phyloP scores from a whole-genome alignment of 2,329 filamentous ascomycete genomes.

The Trichophyton mentagrophytes region DNA sequence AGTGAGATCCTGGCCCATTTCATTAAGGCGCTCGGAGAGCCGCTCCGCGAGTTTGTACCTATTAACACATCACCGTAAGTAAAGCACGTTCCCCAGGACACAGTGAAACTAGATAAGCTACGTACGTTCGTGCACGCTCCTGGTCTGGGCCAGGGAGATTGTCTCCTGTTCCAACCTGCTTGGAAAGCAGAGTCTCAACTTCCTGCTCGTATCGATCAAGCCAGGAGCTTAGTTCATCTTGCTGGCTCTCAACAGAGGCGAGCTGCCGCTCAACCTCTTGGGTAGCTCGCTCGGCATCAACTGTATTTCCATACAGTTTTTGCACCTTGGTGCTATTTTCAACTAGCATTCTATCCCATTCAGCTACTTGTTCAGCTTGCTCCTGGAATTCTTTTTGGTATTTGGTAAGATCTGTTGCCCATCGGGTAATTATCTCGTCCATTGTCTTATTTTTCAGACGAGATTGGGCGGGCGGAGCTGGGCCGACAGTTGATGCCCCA shows the following conservation, averaged over 20 bases:
- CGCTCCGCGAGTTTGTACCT: slow-evolving; percentile 86
- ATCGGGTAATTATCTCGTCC: slow-evolving; percentile 95
- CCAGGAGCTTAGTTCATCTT: slow-evolving; percentile 78
- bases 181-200: slow-evolving; percentile 74
- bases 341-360: slow-evolving; percentile 84
- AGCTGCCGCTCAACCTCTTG: slow-evolving; percentile 90
- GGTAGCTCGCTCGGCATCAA: slow-evolving; percentile 85
- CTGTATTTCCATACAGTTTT: slow-evolving; percentile 80
- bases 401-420: slow-evolving; percentile 88
- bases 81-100: not conserved
- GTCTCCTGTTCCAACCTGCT: slow-evolving; percentile 63
- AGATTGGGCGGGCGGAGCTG: slow-evolving; percentile 65
- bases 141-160: slow-evolving; percentile 78
- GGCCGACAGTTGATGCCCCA: slow-evolving; percentile 65
- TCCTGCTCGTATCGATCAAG: slow-evolving; percentile 85
- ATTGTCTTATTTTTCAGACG: slow-evolving; percentile 96
- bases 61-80: not conserved
- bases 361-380: slow-evolving; percentile 73
- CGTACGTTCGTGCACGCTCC: slow-evolving; percentile 80
- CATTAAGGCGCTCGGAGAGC: slow-evolving; percentile 76
- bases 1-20: slow-evolving; percentile 81
- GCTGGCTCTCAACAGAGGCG: slow-evolving; percentile 76
- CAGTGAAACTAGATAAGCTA: slow-evolving; percentile 12
- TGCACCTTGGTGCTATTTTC: slow-evolving; percentile 93
- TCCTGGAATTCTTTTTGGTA: slow-evolving; percentile 95